Percentiles rank a stretch among this genome's conserved stretches.
phyloP scores from a whole-genome alignment of 352 stramenopile genomes.

The Globisporangium nagaii region DNA sequence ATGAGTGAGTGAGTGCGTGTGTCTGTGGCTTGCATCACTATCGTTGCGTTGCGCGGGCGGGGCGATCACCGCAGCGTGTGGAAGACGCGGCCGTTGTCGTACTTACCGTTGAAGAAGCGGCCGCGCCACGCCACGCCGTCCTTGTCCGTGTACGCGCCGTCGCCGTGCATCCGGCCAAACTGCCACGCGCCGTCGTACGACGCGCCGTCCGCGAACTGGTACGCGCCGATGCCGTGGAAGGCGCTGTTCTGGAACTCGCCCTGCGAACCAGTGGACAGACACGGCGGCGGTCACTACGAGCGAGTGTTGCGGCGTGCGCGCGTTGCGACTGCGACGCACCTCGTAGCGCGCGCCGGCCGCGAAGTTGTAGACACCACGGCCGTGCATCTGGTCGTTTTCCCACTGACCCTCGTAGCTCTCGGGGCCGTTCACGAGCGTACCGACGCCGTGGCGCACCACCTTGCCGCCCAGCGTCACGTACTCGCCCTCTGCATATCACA shows the following conservation, averaged over 20 bases:
- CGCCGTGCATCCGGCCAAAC: slow-evolving; percentile 69
- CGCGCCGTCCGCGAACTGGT: slow-evolving; percentile 65
- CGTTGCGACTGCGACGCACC: slow-evolving; percentile 6
- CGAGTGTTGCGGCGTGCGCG: too few relatives aligned
- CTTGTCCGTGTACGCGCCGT: slow-evolving; percentile 64
- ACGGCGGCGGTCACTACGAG: too few relatives aligned
- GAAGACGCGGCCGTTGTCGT: slow-evolving; percentile 79
- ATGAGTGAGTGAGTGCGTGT: not conserved
- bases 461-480: slow-evolving; percentile 29
- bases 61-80: slow-evolving; percentile 62
- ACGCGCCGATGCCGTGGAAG: slow-evolving; percentile 59
- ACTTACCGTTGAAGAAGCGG: slow-evolving; percentile 78
- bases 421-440: slow-evolving; percentile 39
- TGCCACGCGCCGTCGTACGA: slow-evolving; percentile 56
- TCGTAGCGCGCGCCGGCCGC: slow-evolving; percentile 70
- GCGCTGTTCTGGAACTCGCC: slow-evolving; percentile 60
- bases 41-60: not conserved
- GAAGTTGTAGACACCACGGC: slow-evolving; percentile 53
- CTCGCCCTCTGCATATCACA: slow-evolving; percentile 35
- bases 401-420: slow-evolving; percentile 66
- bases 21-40: not conserved
- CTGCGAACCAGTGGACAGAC: not conserved
- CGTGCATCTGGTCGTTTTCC: slow-evolving; percentile 66
- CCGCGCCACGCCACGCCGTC: slow-evolving; percentile 69
- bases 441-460: slow-evolving; percentile 47